phyloP scores from a whole-genome alignment of 139 green algal genomes.

The Klebsormidium nitens region DNA sequence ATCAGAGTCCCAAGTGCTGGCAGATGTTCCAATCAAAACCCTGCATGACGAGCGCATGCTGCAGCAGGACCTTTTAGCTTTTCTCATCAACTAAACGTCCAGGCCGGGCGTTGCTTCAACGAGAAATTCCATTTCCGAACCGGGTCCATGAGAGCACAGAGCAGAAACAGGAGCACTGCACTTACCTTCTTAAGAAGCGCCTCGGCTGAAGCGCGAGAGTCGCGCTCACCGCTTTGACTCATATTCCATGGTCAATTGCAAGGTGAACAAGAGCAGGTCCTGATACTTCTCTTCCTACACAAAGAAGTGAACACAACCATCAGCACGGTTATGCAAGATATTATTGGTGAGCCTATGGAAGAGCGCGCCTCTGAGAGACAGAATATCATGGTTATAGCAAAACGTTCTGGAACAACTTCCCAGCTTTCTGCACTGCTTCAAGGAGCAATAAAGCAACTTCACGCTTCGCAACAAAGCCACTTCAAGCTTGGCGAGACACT shows the following conservation, averaged over 20 bases:
- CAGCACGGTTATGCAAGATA: too few species aligned
- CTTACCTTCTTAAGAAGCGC: background rate
- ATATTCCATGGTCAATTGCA: constrained; percentile 16
- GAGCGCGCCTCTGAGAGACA: too few species aligned
- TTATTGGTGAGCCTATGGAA: too few species aligned
- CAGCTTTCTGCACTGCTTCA: too few species aligned
- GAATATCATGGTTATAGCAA: too few species aligned
- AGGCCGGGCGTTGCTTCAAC: background rate
- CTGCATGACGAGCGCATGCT: background rate
- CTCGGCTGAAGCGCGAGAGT: background rate
- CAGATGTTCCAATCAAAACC: background rate
- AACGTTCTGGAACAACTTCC: too few species aligned
- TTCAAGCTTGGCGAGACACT: too few species aligned
- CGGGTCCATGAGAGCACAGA: background rate
- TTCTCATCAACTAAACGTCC: background rate
- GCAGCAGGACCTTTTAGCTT: background rate
- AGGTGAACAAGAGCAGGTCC: too few species aligned
- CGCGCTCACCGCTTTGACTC: constrained; percentile 3
- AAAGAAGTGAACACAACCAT: too few species aligned
- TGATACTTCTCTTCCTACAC: too few species aligned
- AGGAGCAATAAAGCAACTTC: too few species aligned
- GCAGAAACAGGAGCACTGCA: background rate
- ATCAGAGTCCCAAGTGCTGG: background rate
- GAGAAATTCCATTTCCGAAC: background rate
- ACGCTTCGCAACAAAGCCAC: too few species aligned